These are phyloP conservation scores for Leccinum boreale DNA, from an alignment of 768 basidiomycete species.

Conservation along the genomic window DNA sequence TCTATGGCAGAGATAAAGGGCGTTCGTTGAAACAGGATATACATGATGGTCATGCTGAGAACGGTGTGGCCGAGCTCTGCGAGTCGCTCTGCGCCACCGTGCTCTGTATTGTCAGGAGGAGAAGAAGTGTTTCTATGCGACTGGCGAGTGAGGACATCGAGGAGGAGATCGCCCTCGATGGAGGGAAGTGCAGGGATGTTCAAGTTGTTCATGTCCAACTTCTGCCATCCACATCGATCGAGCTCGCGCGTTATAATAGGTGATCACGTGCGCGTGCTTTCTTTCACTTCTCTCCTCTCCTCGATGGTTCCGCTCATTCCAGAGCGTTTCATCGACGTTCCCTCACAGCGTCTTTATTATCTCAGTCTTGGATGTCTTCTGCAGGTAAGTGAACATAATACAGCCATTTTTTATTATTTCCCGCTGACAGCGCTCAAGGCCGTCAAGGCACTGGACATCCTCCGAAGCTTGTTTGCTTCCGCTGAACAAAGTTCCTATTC, in stretches of 20 bases:
- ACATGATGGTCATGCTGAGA: constrained; percentile 50
- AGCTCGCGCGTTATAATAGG: background rate
- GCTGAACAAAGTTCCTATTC: constrained; percentile 40
- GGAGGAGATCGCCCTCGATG: constrained; percentile 54
- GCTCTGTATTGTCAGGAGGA: constrained; percentile 40
- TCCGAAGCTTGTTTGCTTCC: constrained; percentile 50
- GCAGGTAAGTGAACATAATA: constrained; percentile 48
- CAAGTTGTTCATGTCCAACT: constrained; percentile 25
- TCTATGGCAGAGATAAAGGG: constrained; percentile 42
- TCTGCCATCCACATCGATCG: background rate
- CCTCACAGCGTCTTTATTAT: constrained; percentile 77
- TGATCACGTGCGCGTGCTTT: constrained; percentile 16
- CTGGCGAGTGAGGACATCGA: constrained; percentile 56
- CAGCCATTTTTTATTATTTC: no score
- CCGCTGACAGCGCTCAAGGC: constrained; percentile 43
- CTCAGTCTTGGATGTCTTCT: constrained; percentile 72
- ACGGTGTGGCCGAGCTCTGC: constrained; percentile 53
- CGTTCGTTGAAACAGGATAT: constrained; percentile 43
- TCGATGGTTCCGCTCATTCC: constrained; percentile 57
- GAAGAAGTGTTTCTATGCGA: constrained; percentile 32
- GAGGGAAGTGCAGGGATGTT: constrained; percentile 47
- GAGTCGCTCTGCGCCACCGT: constrained; percentile 60
- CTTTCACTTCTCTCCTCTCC: background rate
- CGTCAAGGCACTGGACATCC: constrained; percentile 70
- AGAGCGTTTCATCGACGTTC: constrained; percentile 68